Evolutionary conservation across 129 eudicot genomes (phyloP), one percentile per base, ranked within the genome.

Genomic region (Pittosporum tobira): DNA sequence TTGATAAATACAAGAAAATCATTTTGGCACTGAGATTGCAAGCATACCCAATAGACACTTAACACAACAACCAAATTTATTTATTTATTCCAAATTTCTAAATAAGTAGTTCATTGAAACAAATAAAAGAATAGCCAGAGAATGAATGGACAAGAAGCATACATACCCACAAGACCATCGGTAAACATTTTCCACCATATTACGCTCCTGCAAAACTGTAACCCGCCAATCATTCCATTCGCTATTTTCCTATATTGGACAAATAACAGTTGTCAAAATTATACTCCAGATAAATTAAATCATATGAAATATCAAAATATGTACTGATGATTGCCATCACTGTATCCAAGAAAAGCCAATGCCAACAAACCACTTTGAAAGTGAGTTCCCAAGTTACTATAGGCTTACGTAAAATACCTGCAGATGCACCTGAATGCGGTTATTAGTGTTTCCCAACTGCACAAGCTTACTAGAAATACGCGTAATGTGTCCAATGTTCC

Each of bases 81-180:
- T n/a, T n/a, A n/a, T n/a, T n/a, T n/a, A n/a, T n/a, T n/a, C n/a
- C n/a, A 44, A 44, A 44, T 14, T 34, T 6, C 7, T 12, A 34
- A 9, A 34, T 9, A 34, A 34, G 20, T 24, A 18, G 4, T 47
- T 4, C 57, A 22, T 9, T 28, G 31, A 14, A 4, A 53, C 40
- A 31, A 53, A 10, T 0, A 18, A 25, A 25, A 37, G 28, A 9
- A 31, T 19, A 56, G 10, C 40, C 40, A 48, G 3, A 48, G 52
- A 65, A 59, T 26, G 24, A 37, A 56, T 31, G 20, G 49, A 51
- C 31, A 48, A 70, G 51, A 75, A 37, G 20, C 83, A 57, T 76
- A 91, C 83, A 57, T 76, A 91, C 98, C 98, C 98, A 50, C 98
- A 91, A 78, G 90, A 81, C 98, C 98, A 91, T 12, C 98, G 83